Conservation (phyloP, 2,329 filamentous ascomycete species). For the Epichloe festucae region DNA sequence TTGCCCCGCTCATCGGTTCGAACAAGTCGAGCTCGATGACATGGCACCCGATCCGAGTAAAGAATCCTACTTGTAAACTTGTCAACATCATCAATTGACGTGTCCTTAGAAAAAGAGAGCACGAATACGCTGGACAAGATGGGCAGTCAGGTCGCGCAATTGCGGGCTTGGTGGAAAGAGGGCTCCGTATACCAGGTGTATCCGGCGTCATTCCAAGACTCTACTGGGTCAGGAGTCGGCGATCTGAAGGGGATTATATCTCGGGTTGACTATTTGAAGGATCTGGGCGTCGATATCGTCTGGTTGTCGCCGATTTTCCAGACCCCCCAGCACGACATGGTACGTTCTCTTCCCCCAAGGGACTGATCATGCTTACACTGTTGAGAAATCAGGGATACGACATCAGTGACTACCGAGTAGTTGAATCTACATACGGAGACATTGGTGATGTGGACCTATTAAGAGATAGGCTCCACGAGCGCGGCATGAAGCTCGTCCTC, state of each 20-base stretch:
- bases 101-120: background rate
- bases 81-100: background rate
- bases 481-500: slow-evolving; percentile 56
- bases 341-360: slow-evolving; percentile 8
- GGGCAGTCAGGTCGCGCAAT: slow-evolving; percentile 12
- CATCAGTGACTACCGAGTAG: slow-evolving; percentile 52
- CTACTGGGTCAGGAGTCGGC: slow-evolving; percentile 40
- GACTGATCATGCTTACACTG: background rate
- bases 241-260: slow-evolving; percentile 46
- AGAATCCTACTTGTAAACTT: background rate
- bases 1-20: background rate
- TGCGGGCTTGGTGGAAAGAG: slow-evolving; percentile 44
- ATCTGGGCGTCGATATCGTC: slow-evolving; percentile 44
- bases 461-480: slow-evolving; percentile 44
- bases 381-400: slow-evolving; percentile 44
- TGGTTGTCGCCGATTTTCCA: slow-evolving; percentile 38
- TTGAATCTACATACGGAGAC: slow-evolving; percentile 55
- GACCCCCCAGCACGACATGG: slow-evolving; percentile 52
- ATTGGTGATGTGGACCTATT: slow-evolving; percentile 53
- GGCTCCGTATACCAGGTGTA: slow-evolving; percentile 49
- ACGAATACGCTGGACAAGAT: slow-evolving; percentile 9
- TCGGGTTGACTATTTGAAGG: slow-evolving; percentile 40
- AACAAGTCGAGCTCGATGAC: background rate
- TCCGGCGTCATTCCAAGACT: slow-evolving; percentile 48
- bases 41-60: background rate